Conservation (phyloP, 441 rosid species). For the Raphanus hybrid region DNA sequence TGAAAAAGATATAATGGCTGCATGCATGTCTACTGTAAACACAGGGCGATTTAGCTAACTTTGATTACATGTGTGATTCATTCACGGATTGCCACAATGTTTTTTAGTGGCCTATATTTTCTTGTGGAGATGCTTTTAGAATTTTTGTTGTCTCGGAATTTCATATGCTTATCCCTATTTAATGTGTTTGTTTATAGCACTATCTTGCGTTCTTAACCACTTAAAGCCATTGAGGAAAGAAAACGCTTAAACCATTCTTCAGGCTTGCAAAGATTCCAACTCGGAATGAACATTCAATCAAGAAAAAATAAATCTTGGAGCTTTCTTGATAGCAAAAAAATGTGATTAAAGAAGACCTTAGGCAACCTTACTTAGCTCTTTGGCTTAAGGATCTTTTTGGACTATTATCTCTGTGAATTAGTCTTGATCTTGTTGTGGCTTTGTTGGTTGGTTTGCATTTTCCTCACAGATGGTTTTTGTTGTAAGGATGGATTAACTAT, state of each 20-base stretch:
- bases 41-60: background rate
- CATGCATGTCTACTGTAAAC: background rate
- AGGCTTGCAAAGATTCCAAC: background rate
- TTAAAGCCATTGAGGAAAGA: background rate
- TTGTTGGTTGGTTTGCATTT: background rate
- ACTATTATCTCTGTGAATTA: background rate
- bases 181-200: background rate
- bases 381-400: background rate
- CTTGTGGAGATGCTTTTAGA: background rate
- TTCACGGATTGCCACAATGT: background rate
- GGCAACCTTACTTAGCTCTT: too few relatives aligned
- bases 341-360: background rate
- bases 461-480: background rate
- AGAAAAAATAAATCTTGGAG: background rate
- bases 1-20: background rate
- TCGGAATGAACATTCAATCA: background rate
- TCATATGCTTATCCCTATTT: background rate
- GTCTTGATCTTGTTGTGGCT: background rate
- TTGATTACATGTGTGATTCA: background rate
- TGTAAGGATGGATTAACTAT: background rate
- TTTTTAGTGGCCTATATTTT: background rate
- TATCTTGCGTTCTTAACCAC: background rate
- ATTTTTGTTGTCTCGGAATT: background rate
- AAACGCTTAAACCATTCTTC: too few relatives aligned
- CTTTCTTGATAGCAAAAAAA: background rate